Conservation (phyloP, 495 filamentous ascomycete genomes). For the Aspergillus haitiensis region DNA sequence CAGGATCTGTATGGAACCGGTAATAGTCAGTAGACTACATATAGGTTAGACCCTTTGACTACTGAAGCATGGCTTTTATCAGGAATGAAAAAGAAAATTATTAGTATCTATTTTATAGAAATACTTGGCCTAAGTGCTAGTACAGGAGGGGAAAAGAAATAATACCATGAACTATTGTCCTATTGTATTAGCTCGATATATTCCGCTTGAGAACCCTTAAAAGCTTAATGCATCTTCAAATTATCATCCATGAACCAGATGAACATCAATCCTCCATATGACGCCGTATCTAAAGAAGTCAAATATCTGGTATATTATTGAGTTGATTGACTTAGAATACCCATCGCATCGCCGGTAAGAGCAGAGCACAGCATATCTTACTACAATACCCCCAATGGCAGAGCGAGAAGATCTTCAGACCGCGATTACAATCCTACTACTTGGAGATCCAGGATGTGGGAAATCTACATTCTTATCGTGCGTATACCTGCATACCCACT, state of each 20-base stretch:
- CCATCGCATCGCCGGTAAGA: background rate
- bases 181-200: background rate
- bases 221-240: slow-evolving; percentile 1
- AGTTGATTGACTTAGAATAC: no score
- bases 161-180: no score
- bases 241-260: background rate
- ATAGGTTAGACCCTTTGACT: no score
- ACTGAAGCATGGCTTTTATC: no score
- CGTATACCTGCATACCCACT: slow-evolving; percentile 34
- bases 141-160: no score
- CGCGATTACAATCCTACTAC: slow-evolving; percentile 68
- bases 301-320: no score
- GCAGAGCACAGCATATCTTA: background rate
- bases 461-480: slow-evolving; percentile 90
- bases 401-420: slow-evolving; percentile 23
- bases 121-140: no score
- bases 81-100: background rate
- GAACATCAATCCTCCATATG: no score
- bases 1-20: no score
- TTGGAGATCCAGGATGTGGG: slow-evolving; percentile 78
- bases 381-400: slow-evolving; percentile 9
- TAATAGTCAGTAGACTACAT: no score
- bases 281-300: no score
- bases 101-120: no score
- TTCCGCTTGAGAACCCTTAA: background rate